Base-by-base conservation (phyloP, 306 rosid species). In the Oxytropis ochrocephala region DNA sequence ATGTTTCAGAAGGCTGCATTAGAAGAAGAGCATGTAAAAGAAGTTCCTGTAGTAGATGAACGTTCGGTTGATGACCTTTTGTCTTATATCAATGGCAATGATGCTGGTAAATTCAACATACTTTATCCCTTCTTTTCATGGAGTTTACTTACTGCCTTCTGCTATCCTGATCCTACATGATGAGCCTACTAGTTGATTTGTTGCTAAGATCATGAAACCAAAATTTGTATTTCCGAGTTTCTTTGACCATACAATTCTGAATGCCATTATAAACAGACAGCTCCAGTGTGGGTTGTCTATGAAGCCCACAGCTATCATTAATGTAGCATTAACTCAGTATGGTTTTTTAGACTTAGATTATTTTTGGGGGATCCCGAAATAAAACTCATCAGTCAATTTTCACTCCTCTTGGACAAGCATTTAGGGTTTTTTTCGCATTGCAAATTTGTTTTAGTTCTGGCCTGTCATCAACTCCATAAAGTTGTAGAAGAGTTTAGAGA, bases 31-130 rank as follows among this genome's bases (percentile, higher is more conserved):
- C 92, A 30, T 7, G 86, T 80, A 19, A 97, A 94, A 79, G 89
- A 90, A 41, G 91, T 97, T 47, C 84, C 98, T 3, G 91, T 94
- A 19, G 91, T 94, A 19, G 98, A 94, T 81, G 89, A 90, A 41
- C 93, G 98, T 47, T 85, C 98, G 4, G 91, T 94, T 29, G 98
- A 94, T 69, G 98, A 94, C 58, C 97, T 94, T 13, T 70, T 94
- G 82, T 86, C 98, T 72, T 94, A 86, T 81, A 94, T 94, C 63
- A 94, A 94, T 76, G 96, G 98, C 49, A 82, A 83, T 73, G 83
- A 82, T 41, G 79, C 77, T 85, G 96, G 98, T 93, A 84, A 62
- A 36, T 49, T 68, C 17, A 68, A 46, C 56, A 53, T 43, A 11
- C 30, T 48, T n/a, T 2, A 16, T 50, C 39, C 56, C 32, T 3